Evolutionary conservation across 768 basidiomycete genomes (phyloP).

Genomic region (Mycena vulgaris): DNA sequence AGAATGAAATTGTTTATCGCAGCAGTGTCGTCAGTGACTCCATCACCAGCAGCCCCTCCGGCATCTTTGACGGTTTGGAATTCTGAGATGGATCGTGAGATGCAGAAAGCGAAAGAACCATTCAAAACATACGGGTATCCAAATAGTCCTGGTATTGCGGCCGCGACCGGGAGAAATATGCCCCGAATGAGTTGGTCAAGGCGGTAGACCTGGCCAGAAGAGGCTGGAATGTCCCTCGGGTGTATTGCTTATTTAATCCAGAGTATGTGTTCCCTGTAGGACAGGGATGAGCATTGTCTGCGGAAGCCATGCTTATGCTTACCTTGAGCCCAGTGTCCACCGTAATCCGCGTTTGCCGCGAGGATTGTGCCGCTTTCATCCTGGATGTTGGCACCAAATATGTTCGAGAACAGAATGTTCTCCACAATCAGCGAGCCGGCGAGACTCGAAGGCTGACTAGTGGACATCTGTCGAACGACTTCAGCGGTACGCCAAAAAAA

Average conservation of each 20-base stretch:
- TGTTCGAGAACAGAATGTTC: constrained; percentile 9
- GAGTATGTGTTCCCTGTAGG: too few species aligned
- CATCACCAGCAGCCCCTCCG: neutral
- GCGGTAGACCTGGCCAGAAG: neutral
- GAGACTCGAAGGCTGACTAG: constrained; percentile 1
- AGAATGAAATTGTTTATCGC: neutral
- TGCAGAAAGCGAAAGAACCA: neutral
- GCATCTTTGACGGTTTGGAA: neutral
- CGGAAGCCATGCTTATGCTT: neutral
- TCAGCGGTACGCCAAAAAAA: neutral
- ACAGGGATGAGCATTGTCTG: too few species aligned
- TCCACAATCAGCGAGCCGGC: constrained; percentile 17
- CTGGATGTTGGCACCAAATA: constrained; percentile 1
- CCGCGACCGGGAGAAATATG: neutral
- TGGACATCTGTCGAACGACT: neutral
- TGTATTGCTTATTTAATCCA: too few species aligned
- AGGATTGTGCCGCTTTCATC: neutral
- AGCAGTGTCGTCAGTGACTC: neutral
- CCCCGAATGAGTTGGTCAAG: neutral
- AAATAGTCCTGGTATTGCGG: neutral
- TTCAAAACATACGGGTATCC: neutral
- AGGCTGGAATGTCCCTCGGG: too few species aligned
- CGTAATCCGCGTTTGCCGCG: neutral
- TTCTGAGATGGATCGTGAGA: neutral
- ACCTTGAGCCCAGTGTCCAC: neutral